Conservation (phyloP, 2,329 filamentous ascomycete species). For the Aspergillus sp. region DNA sequence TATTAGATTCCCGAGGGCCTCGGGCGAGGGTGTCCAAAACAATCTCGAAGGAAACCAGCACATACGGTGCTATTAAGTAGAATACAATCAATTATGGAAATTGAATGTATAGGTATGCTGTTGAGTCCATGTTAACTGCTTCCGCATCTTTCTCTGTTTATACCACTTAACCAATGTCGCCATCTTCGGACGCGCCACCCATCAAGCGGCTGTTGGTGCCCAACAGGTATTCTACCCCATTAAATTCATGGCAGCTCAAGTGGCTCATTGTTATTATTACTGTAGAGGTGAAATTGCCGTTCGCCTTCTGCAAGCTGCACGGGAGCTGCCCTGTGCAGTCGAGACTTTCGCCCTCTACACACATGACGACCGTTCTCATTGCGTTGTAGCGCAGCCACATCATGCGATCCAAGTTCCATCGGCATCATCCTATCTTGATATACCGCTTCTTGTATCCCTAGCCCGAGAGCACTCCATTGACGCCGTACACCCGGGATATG, state of each 20-base stretch:
- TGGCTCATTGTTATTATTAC: not conserved
- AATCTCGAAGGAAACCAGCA: no score
- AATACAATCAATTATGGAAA: no score
- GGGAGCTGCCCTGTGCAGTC: constrained; percentile 54
- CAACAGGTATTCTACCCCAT: constrained; percentile 54
- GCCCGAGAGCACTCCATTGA: constrained; percentile 54
- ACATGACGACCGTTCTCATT: constrained; percentile 56
- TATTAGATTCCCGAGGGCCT: no score
- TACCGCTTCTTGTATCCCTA: constrained; percentile 49
- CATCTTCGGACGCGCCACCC: constrained; percentile 18
- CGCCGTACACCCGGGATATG: constrained; percentile 60
- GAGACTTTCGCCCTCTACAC: constrained; percentile 59
- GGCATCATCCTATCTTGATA: constrained; percentile 58
- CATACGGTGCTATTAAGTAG: no score
- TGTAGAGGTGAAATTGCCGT: constrained; percentile 64
- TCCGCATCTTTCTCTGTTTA: not conserved
- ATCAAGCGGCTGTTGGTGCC: constrained; percentile 54
- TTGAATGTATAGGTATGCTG: no score
- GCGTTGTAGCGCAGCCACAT: constrained; percentile 46
- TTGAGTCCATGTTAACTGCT: not conserved
- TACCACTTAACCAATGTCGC: not conserved
- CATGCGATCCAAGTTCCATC: constrained; percentile 53
- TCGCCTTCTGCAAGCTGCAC: constrained; percentile 59
- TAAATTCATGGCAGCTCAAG: not conserved
- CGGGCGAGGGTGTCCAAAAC: no score